A percentile compares a stretch with the other conserved stretches of the same genome.
These are phyloP conservation scores for Elsinoe ampelina DNA, from an alignment of 2,329 filamentous ascomycete species.

Conservation along the genomic window DNA sequence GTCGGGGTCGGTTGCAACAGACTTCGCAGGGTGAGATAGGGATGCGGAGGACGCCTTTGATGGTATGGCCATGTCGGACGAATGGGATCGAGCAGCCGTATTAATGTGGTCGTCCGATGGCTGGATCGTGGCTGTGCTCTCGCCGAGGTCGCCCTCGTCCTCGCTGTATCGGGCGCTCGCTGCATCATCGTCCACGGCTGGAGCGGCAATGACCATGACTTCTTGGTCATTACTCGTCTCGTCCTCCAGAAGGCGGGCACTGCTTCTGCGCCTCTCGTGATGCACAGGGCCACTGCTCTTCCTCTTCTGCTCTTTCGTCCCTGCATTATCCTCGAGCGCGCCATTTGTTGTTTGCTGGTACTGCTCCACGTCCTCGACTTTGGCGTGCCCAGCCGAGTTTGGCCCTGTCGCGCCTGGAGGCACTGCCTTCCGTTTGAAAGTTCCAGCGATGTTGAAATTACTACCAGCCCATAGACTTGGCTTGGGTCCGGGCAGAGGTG, in stretches of 20 bases:
- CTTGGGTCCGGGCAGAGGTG: slow-evolving; percentile 53
- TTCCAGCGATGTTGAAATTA: slow-evolving; percentile 12
- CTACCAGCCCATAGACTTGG: slow-evolving; percentile 19
- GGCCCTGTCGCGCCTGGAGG: slow-evolving; percentile 4
- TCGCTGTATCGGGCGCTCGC: slow-evolving; percentile 21
- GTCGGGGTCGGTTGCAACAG: not conserved
- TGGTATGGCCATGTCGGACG: too few species aligned
- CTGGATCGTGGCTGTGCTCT: slow-evolving; percentile 12
- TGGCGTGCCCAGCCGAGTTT: not conserved
- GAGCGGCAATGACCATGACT: slow-evolving; percentile 14
- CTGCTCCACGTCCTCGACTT: not conserved
- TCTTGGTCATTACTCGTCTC: not conserved
- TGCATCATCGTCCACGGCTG: slow-evolving; percentile 19
- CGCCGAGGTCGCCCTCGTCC: not conserved
- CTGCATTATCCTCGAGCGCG: not conserved
- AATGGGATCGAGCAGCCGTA: too few species aligned
- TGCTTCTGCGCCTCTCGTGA: not conserved
- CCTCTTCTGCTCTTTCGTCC: not conserved
- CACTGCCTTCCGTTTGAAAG: slow-evolving; percentile 22
- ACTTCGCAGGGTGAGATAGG: not conserved
- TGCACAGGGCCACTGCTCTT: not conserved
- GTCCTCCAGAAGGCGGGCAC: not conserved
- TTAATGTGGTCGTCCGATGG: not conserved
- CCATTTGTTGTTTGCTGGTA: not conserved
- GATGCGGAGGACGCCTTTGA: not conserved